phyloP scores from a whole-genome alignment of 208 protist species.

The Balamuthia mandrillaris region DNA sequence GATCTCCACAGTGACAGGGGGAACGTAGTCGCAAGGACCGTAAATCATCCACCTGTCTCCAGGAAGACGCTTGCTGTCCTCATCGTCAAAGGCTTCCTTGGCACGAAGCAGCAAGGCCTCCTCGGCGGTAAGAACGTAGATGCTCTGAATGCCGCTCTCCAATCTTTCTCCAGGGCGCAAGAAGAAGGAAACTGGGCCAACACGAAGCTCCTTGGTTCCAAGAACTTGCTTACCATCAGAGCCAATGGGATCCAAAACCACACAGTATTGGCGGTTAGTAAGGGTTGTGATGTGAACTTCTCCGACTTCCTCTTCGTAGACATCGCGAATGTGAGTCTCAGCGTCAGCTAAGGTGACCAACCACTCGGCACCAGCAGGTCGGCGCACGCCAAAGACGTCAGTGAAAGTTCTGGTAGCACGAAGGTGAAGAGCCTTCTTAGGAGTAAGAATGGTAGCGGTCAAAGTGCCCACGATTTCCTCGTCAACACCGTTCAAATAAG shows the following conservation, averaged over 20 bases:
- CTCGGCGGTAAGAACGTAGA: constrained; percentile 76
- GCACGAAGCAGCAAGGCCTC: constrained; percentile 81
- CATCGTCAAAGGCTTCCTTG: constrained; percentile 70
- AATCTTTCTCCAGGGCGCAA: constrained; percentile 78
- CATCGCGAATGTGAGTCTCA: constrained; percentile 72
- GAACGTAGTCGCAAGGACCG: constrained; percentile 78
- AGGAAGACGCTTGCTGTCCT: constrained; percentile 59
- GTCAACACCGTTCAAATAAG: constrained; percentile 82
- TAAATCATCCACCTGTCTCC: constrained; percentile 84
- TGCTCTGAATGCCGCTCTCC: constrained; percentile 64
- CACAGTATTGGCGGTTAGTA: constrained; percentile 62
- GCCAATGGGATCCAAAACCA: constrained; percentile 57
- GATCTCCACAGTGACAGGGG: constrained; percentile 64
- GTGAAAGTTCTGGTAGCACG: constrained; percentile 74
- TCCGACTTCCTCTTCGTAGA: constrained; percentile 75
- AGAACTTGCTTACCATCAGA: constrained; percentile 51
- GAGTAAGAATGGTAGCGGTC: constrained; percentile 75
- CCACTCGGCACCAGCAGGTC: constrained; percentile 81
- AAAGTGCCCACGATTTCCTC: constrained; percentile 77
- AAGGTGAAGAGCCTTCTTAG: constrained; percentile 78
- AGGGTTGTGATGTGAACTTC: constrained; percentile 53
- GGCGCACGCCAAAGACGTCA: constrained; percentile 74
- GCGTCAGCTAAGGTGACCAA: constrained; percentile 73
- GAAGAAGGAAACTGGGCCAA: constrained; percentile 79
- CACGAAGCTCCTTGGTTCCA: constrained; percentile 64